Percentiles rank a stretch among this genome's conserved stretches.
phyloP scores from a whole-genome alignment of 192 early-diverging fungal species.

The Podila epigama region DNA sequence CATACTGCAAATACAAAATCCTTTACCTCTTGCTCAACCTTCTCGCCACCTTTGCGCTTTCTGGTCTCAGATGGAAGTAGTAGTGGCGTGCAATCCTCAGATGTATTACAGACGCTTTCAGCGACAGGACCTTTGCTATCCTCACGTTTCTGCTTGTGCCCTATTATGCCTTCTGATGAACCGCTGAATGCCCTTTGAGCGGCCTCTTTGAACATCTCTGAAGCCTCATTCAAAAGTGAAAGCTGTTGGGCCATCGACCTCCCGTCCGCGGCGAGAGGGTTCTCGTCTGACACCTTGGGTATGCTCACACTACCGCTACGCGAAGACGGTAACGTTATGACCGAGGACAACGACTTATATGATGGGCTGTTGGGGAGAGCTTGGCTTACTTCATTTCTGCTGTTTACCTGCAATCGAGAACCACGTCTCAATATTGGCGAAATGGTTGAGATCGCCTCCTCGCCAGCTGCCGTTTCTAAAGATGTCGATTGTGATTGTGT shows the following conservation, averaged over 20 bases:
- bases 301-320: neutral
- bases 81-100: constrained; percentile 17
- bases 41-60: constrained; percentile 26
- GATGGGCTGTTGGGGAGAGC: constrained; percentile 13
- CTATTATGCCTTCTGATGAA: neutral
- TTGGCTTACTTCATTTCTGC: neutral
- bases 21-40: constrained; percentile 12
- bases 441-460: no score
- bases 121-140: neutral
- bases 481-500: no score
- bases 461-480: neutral
- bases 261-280: neutral
- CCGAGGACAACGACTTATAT: constrained; percentile 15
- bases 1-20: neutral
- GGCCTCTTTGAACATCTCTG: constrained; percentile 13
- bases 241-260: neutral
- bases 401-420: neutral
- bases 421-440: no score
- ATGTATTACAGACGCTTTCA: constrained; percentile 19
- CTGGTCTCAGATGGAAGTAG: constrained; percentile 10
- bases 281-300: neutral
- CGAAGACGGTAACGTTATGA: neutral
- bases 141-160: neutral
- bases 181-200: constrained; percentile 12
- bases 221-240: neutral